These are phyloP conservation scores for Aspergillus jensenii DNA, from an alignment of 2,329 filamentous ascomycete species.

Conservation along the genomic window DNA sequence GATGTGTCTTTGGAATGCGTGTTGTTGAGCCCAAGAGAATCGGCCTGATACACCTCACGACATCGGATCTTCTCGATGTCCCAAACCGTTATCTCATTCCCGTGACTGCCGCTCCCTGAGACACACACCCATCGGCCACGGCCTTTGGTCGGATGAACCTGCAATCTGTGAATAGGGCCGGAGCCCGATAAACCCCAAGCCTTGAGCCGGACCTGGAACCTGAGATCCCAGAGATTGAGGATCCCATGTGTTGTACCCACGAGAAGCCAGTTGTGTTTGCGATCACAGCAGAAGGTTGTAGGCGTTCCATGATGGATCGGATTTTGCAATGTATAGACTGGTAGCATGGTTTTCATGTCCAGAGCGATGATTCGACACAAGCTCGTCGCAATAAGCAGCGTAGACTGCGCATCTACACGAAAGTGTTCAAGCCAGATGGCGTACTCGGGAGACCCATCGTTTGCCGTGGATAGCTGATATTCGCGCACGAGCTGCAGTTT, in stretches of 20 bases:
- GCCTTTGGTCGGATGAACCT: conserved; percentile 74
- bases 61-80: conserved; percentile 89
- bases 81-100: conserved; percentile 86
- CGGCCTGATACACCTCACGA: conserved; percentile 77
- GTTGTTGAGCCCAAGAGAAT: conserved; percentile 31
- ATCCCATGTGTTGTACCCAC: conserved; percentile 91
- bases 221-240: conserved; percentile 90
- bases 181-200: conserved; percentile 85
- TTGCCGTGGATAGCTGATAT: conserved; percentile 62
- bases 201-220: conserved; percentile 85
- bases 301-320: conserved; percentile 88
- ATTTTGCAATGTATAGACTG: conserved; percentile 78
- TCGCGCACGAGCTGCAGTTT: conserved; percentile 75
- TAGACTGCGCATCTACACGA: conserved; percentile 76
- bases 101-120: conserved; percentile 79
- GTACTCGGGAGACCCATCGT: conserved; percentile 59
- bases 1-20: conserved; percentile 32
- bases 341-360: conserved; percentile 81
- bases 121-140: conserved; percentile 85
- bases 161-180: conserved; percentile 74
- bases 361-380: conserved; percentile 79
- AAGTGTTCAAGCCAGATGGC: conserved; percentile 93
- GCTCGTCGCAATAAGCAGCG: conserved; percentile 83
- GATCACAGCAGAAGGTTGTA: conserved; percentile 86
- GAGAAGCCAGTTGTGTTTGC: conserved; percentile 83